Conservation (phyloP, 345 rosid species). For the Bruguiera gymnorhiza region DNA sequence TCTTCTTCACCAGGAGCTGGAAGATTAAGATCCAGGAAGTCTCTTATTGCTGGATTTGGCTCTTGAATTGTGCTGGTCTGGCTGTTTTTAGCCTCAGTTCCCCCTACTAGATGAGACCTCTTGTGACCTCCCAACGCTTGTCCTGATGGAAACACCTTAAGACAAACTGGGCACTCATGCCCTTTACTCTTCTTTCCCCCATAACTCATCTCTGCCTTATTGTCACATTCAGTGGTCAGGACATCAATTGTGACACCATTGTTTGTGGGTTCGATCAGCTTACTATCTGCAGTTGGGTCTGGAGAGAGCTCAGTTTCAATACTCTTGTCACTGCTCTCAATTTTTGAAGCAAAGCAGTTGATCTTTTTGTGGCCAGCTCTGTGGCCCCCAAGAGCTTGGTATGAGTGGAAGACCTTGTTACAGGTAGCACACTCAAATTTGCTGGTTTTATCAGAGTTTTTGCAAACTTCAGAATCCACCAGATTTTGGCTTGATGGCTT, state of each 20-base stretch:
- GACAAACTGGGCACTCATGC: conserved; percentile 67
- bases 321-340: conserved; percentile 34
- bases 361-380: conserved; percentile 67
- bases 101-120: conserved; percentile 53
- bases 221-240: conserved; percentile 11
- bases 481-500: conserved; percentile 14
- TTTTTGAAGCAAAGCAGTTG: conserved; percentile 31
- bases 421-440: conserved; percentile 69
- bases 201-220: conserved; percentile 19
- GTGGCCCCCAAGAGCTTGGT: conserved; percentile 92
- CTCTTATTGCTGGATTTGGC: conserved; percentile 27
- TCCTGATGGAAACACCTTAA: conserved; percentile 61
- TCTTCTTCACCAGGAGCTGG: conserved; percentile 58
- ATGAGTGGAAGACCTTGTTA: conserved; percentile 58
- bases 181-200: conserved; percentile 28
- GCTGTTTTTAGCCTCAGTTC: conserved; percentile 19
- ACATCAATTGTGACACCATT: conserved; percentile 14
- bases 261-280: conserved; percentile 15
- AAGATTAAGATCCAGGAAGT: conserved; percentile 50
- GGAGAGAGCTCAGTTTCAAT: conserved; percentile 29
- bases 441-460: conserved; percentile 28
- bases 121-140: conserved; percentile 90
- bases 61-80: conserved; percentile 13
- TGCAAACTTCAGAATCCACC: conserved; percentile 17
- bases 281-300: conserved; percentile 16